These are phyloP conservation scores for Phytopythium litorale DNA, from an alignment of 352 stramenopile genomes.

Conservation along the genomic window DNA sequence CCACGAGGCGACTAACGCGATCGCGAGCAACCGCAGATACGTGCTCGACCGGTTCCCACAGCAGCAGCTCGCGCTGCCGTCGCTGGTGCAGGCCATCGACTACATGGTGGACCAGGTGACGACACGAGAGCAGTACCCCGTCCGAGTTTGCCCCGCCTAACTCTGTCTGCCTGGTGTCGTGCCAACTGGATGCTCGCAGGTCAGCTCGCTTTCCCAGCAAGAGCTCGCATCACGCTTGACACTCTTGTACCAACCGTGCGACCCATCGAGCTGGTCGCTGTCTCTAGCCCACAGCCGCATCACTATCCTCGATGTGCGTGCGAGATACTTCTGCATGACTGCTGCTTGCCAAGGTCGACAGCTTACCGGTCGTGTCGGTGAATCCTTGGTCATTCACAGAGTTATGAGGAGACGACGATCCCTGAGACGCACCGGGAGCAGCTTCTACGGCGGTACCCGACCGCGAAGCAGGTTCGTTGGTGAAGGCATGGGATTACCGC, in stretches of 20 bases:
- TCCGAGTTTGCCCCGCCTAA: neutral
- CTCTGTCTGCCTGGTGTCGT: neutral
- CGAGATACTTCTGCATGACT: neutral
- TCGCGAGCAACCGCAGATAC: slow-evolving; percentile 20
- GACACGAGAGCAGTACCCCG: neutral
- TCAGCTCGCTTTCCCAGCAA: slow-evolving; percentile 53
- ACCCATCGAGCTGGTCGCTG: slow-evolving; percentile 44
- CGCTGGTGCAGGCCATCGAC: slow-evolving; percentile 37
- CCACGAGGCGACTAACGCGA: neutral
- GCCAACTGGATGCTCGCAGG: slow-evolving; percentile 12
- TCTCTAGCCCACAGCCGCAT: slow-evolving; percentile 45
- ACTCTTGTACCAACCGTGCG: slow-evolving; percentile 46
- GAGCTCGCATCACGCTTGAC: slow-evolving; percentile 65
- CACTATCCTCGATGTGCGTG: slow-evolving; percentile 54
- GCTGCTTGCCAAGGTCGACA: neutral
- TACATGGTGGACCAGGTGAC: slow-evolving; percentile 69
- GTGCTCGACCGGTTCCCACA: slow-evolving; percentile 52
- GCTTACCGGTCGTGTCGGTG: neutral
- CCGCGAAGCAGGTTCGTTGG: slow-evolving; percentile 42
- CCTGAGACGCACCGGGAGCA: slow-evolving; percentile 34
- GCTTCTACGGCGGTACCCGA: slow-evolving; percentile 37
- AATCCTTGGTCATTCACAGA: slow-evolving; percentile 19
- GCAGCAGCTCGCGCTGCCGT: slow-evolving; percentile 16
- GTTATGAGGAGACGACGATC: slow-evolving; percentile 53
- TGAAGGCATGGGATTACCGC: neutral